Percentiles rank a stretch among this genome's conserved stretches.
These are phyloP conservation scores for Aspergillus sp. DNA, from an alignment of 2,329 filamentous ascomycete species.

Conservation along the genomic window DNA sequence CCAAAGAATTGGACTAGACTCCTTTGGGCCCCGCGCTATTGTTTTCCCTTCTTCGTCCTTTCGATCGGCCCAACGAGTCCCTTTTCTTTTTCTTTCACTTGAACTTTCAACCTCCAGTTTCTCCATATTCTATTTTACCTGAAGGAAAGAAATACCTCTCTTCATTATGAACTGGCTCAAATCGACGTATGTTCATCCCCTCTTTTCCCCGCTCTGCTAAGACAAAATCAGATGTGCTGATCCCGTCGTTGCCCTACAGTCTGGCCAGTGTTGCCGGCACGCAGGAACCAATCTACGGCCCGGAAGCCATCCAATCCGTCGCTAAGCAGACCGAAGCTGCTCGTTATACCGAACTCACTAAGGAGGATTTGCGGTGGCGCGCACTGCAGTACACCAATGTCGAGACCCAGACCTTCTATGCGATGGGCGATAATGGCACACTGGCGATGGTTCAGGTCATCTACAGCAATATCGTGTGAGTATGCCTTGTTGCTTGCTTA, in stretches of 20 bases:
- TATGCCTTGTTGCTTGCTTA: background rate
- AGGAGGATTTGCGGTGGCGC: slow-evolving; percentile 75
- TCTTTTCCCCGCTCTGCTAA: background rate
- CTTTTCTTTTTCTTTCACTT: slow-evolving; percentile 9
- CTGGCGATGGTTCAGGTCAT: slow-evolving; percentile 82
- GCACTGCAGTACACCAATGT: slow-evolving; percentile 77
- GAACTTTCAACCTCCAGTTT: background rate
- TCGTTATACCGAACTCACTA: slow-evolving; percentile 72
- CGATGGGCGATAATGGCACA: slow-evolving; percentile 70
- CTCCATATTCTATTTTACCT: slow-evolving; percentile 1
- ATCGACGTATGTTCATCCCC: slow-evolving; percentile 61
- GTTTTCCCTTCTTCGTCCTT: slow-evolving; percentile 22
- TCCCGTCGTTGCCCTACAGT: slow-evolving; percentile 41
- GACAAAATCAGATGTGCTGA: slow-evolving; percentile 41
- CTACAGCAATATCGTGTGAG: slow-evolving; percentile 94
- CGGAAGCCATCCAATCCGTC: slow-evolving; percentile 78
- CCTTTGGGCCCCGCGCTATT: slow-evolving; percentile 27
- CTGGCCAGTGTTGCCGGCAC: slow-evolving; percentile 80
- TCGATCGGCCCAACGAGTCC: slow-evolving; percentile 8
- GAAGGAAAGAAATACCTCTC: background rate
- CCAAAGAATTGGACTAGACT: slow-evolving; percentile 15
- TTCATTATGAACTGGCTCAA: slow-evolving; percentile 93
- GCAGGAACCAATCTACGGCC: slow-evolving; percentile 91
- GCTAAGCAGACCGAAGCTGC: slow-evolving; percentile 69
- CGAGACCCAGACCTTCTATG: slow-evolving; percentile 92